These are phyloP conservation scores for Lentinus brumalis DNA, from an alignment of 768 basidiomycete species.

Conservation along the genomic window DNA sequence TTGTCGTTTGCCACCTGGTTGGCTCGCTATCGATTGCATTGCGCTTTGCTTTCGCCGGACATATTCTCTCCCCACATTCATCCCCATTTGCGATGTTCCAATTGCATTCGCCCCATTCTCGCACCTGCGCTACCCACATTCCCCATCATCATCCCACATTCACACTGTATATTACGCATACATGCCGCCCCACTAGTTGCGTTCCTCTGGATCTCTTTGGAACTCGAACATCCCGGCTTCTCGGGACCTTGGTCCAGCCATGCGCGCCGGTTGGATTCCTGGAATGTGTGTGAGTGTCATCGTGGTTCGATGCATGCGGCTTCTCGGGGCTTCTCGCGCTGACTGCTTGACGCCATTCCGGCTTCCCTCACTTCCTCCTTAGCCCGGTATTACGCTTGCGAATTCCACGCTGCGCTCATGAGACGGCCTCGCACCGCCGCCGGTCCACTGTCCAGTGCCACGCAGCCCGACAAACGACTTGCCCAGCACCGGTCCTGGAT, in stretches of 20 bases:
- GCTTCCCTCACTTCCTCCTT: conserved; percentile 4
- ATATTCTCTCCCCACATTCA: conserved; percentile 5
- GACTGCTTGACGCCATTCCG: conserved; percentile 9
- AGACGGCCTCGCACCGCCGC: not conserved
- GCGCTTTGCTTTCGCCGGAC: not conserved
- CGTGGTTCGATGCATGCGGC: conserved; percentile 11
- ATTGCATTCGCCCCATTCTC: not conserved
- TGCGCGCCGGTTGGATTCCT: conserved; percentile 2
- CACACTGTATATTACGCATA: conserved; percentile 21
- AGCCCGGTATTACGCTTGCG: not conserved
- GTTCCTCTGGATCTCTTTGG: not conserved
- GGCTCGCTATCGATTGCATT: not conserved
- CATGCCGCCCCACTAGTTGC: not conserved
- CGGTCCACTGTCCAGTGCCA: not conserved
- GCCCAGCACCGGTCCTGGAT: not conserved
- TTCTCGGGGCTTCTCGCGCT: conserved; percentile 22
- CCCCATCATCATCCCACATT: not conserved
- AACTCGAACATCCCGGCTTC: not conserved
- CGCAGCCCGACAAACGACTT: not conserved
- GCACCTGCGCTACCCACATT: not conserved
- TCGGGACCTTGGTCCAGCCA: not conserved
- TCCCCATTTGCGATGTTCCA: not conserved
- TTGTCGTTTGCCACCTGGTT: not conserved
- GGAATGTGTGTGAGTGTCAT: conserved; percentile 8
- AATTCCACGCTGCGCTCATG: not conserved